Conservation (phyloP, 306 rosid species). For the Fragaria vesca region DNA sequence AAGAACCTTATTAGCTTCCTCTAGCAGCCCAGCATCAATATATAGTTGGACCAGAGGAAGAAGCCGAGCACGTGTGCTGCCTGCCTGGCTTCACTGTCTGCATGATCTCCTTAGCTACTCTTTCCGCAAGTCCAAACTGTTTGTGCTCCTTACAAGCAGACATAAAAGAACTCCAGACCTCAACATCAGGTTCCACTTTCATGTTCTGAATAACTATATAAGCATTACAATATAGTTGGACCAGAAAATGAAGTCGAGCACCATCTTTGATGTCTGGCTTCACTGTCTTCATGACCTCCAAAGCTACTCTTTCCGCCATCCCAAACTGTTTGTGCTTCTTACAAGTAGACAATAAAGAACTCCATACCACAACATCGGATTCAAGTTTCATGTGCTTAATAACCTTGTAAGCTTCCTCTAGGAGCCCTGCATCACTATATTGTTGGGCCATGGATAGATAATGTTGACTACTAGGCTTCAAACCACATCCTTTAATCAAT, state of each 20-base stretch:
- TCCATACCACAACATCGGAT: constrained; percentile 51
- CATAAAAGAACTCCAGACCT: constrained; percentile 49
- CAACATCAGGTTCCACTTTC: constrained; percentile 48
- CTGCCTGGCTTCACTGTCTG: neutral
- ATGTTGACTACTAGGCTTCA: constrained; percentile 54
- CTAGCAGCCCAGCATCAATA: too few species aligned
- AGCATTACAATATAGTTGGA: too few species aligned
- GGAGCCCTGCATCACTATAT: constrained; percentile 27
- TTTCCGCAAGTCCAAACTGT: constrained; percentile 58
- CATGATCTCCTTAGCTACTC: constrained; percentile 39
- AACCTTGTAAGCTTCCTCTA: constrained; percentile 46
- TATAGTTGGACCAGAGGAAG: neutral
- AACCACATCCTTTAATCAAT: constrained; percentile 50
- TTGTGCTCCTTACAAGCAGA: constrained; percentile 58
- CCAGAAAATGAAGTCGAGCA: neutral
- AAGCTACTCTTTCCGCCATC: constrained; percentile 60
- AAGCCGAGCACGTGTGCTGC: neutral
- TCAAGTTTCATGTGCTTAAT: constrained; percentile 42
- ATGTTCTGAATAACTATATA: constrained; percentile 18
- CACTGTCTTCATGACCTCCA: constrained; percentile 16
- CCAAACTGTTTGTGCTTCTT: constrained; percentile 52
- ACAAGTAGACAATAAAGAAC: constrained; percentile 56
- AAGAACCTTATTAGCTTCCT: too few species aligned
- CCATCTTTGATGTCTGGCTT: neutral
- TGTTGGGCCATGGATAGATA: constrained; percentile 38